Percentiles rank a stretch among this genome's conserved stretches.
Conservation (phyloP, 2,329 filamentous ascomycete species). For the Diplodia intermedia region DNA sequence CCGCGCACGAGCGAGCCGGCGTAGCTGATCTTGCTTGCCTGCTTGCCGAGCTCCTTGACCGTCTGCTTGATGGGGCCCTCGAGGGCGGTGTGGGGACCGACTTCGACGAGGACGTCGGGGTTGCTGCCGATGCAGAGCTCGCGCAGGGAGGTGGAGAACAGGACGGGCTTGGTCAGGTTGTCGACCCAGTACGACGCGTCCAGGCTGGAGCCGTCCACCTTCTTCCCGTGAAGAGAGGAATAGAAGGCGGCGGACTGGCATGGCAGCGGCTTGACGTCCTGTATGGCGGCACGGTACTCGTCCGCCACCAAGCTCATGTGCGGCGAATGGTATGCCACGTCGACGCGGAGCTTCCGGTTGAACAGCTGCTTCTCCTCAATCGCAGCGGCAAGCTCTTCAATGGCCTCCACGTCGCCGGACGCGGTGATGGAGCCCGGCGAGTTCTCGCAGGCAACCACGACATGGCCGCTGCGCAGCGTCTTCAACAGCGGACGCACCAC, state of each 20-base stretch:
- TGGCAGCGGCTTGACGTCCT: slow-evolving; percentile 9
- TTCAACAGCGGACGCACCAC: slow-evolving; percentile 20
- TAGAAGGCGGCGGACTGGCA: slow-evolving; percentile 26
- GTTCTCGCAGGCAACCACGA: slow-evolving; percentile 47
- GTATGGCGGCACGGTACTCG: slow-evolving; percentile 37
- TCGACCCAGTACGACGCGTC: slow-evolving; percentile 46
- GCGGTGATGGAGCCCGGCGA: slow-evolving; percentile 53
- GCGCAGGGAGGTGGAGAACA: slow-evolving; percentile 41
- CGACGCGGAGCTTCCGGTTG: slow-evolving; percentile 50
- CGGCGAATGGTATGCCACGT: slow-evolving; percentile 55
- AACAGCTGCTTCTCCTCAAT: slow-evolving; percentile 50
- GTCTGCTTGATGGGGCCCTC: slow-evolving; percentile 36
- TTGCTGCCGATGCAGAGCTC: slow-evolving; percentile 28
- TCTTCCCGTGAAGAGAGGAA: slow-evolving; percentile 22
- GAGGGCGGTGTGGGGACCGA: slow-evolving; percentile 44
- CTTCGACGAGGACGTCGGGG: slow-evolving; percentile 36
- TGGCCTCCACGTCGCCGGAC: slow-evolving; percentile 51
- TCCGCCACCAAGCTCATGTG: slow-evolving; percentile 49
- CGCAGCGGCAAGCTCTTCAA: slow-evolving; percentile 43
- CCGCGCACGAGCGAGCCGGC: slow-evolving; percentile 17
- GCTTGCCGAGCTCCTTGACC: slow-evolving; percentile 29
- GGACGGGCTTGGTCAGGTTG: slow-evolving; percentile 49
- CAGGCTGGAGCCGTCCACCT: slow-evolving; percentile 1
- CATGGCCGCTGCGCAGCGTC: slow-evolving; percentile 9
- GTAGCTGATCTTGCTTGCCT: slow-evolving; percentile 15